These are phyloP conservation scores for Malassezia restricta DNA, from an alignment of 1,284 basidiomycete genomes.

Conservation along the genomic window DNA sequence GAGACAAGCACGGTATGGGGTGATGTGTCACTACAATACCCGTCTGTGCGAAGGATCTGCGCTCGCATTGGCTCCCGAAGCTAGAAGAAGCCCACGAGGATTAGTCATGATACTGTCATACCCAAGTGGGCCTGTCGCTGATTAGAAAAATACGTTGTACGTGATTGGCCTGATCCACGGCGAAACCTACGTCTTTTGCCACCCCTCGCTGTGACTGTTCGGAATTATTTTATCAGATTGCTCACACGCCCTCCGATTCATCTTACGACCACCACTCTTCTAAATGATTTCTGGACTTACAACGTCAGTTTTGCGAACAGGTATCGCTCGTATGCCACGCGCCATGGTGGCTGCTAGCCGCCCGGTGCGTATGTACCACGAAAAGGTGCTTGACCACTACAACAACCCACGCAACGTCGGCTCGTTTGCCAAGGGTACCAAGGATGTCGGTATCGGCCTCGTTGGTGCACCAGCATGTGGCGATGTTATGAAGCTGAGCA, in stretches of 20 bases:
- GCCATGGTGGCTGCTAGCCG: background rate
- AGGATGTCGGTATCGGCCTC: constrained; percentile 88
- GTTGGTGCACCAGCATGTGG: constrained; percentile 90
- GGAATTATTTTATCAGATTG: background rate
- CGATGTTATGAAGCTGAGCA: constrained; percentile 98
- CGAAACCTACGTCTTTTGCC: no score
- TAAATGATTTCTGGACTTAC: background rate
- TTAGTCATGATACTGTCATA: no score
- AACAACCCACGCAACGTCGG: constrained; percentile 54
- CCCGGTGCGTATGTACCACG: constrained; percentile 31
- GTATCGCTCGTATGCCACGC: constrained; percentile 1
- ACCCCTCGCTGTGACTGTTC: no score
- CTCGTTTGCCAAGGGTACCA: constrained; percentile 78
- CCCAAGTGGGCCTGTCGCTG: no score
- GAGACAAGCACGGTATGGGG: background rate
- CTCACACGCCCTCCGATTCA: background rate
- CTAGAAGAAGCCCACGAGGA: no score
- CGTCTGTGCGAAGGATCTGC: no score
- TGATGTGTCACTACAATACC: background rate
- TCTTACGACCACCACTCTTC: constrained; percentile 8
- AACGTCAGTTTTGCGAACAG: background rate
- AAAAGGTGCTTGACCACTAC: constrained; percentile 46
- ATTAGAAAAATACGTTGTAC: no score
- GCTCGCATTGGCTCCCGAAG: no score
- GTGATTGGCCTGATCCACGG: no score